A percentile compares a stretch with the other conserved stretches of the same genome.
Evolutionary conservation across 2,329 filamentous ascomycete genomes (phyloP).

Genomic region (Penicillium frequentans): DNA sequence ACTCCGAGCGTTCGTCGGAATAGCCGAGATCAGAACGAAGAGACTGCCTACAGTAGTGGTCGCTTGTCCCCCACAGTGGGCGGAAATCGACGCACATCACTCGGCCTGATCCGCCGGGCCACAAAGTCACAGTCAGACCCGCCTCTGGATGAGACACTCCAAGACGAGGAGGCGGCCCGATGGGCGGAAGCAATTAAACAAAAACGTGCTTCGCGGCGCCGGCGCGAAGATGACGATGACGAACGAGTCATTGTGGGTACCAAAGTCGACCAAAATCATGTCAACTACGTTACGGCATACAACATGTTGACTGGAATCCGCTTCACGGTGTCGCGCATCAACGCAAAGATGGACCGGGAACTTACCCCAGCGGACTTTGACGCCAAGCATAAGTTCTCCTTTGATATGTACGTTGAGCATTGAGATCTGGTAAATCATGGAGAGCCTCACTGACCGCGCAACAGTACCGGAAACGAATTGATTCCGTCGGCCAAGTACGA

Average conservation of each 20-base stretch:
- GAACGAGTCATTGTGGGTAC: conserved; percentile 87
- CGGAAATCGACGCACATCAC: conserved; percentile 72
- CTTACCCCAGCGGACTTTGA: conserved; percentile 90
- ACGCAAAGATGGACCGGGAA: conserved; percentile 91
- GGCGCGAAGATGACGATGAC: conserved; percentile 88
- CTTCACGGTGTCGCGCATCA: conserved; percentile 92
- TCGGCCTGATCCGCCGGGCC: conserved; percentile 75
- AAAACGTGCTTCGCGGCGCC: conserved; percentile 79
- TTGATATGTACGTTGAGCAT: conserved; percentile 76
- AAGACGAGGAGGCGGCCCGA: conserved; percentile 84
- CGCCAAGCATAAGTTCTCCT: conserved; percentile 94
- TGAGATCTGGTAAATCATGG: not conserved
- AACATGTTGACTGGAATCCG: conserved; percentile 99
- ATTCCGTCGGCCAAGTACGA: conserved; percentile 98
- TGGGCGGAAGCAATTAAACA: conserved; percentile 94
- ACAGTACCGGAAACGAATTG: conserved; percentile 88
- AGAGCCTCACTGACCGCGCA: conserved; percentile 33
- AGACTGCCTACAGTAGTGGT: conserved; percentile 65
- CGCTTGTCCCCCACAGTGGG: conserved; percentile 74
- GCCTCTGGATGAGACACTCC: conserved; percentile 77
- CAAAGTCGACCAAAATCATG: conserved; percentile 95
- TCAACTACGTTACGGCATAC: conserved; percentile 97
- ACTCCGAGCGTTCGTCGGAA: conserved; percentile 58
- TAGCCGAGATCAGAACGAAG: conserved; percentile 69
- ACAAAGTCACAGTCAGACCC: conserved; percentile 84